phyloP scores from a whole-genome alignment of 2,329 filamentous ascomycete species.

The Blumeria graminis region DNA sequence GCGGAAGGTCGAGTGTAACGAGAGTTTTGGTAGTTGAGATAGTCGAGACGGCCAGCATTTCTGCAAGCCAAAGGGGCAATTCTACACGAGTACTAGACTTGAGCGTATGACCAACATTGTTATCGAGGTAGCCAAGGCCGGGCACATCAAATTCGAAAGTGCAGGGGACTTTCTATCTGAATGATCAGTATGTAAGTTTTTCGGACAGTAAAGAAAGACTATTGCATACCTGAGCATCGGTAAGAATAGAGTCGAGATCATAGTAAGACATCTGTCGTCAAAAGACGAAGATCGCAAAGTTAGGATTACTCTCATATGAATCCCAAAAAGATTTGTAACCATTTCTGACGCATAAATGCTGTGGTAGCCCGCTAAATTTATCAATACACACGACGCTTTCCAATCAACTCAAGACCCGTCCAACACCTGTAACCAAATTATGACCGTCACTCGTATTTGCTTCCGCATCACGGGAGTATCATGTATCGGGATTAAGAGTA shows the following conservation, averaged over 20 bases:
- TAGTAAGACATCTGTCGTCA: slow-evolving; percentile 44
- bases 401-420: too few species aligned
- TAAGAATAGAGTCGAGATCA: slow-evolving; percentile 63
- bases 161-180: slow-evolving; percentile 65
- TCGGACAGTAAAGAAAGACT: too few species aligned
- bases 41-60: slow-evolving; percentile 62
- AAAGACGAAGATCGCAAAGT: not conserved
- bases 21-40: slow-evolving; percentile 26
- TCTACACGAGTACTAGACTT: slow-evolving; percentile 59
- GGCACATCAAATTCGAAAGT: slow-evolving; percentile 81
- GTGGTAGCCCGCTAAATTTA: too few species aligned
- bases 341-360: too few species aligned
- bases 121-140: slow-evolving; percentile 71
- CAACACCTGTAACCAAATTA: too few species aligned
- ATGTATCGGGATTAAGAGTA: too few species aligned
- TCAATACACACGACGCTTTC: too few species aligned
- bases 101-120: slow-evolving; percentile 45
- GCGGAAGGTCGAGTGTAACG: slow-evolving; percentile 59
- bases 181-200: not conserved
- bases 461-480: too few species aligned
- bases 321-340: too few species aligned
- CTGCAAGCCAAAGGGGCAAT: slow-evolving; percentile 80
- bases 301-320: not conserved
- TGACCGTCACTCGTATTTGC: too few species aligned
- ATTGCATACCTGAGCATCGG: slow-evolving; percentile 45